phyloP scores from a whole-genome alignment of 2,329 filamentous ascomycete species.

The Cladosporium cucumerinum region DNA sequence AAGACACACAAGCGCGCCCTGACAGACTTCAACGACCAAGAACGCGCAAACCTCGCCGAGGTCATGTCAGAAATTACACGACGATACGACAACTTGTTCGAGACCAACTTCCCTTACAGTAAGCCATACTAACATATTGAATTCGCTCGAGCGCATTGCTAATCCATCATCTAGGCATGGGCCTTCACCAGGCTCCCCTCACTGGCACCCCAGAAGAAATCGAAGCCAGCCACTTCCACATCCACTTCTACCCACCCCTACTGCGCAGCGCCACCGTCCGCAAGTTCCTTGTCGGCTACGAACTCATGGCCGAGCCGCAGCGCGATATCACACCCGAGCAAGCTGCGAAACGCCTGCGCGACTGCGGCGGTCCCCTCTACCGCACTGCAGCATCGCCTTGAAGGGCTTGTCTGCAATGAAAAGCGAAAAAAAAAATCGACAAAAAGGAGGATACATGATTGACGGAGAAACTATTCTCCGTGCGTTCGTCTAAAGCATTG shows the following conservation, averaged over 20 bases:
- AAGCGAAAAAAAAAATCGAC: not conserved
- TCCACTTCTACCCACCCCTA: slow-evolving; percentile 96
- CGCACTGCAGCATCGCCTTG: slow-evolving; percentile 46
- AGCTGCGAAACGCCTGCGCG: slow-evolving; percentile 72
- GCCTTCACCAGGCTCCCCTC: slow-evolving; percentile 91
- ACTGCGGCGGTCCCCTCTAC: slow-evolving; percentile 79
- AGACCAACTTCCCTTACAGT: slow-evolving; percentile 95
- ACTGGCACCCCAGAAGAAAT: slow-evolving; percentile 77
- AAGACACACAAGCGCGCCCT: slow-evolving; percentile 81
- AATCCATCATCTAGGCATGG: slow-evolving; percentile 61
- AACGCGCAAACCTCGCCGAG: slow-evolving; percentile 74
- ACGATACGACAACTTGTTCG: slow-evolving; percentile 94
- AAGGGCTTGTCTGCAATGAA: not conserved
- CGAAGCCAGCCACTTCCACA: slow-evolving; percentile 84
- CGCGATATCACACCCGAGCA: slow-evolving; percentile 97
- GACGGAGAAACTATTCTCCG: not conserved
- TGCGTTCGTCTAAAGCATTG: not conserved
- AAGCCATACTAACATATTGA: slow-evolving; percentile 31
- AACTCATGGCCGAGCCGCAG: slow-evolving; percentile 96
- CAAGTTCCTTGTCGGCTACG: slow-evolving; percentile 96
- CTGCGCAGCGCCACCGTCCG: slow-evolving; percentile 88
- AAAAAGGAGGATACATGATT: not conserved
- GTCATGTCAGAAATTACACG: slow-evolving; percentile 83
- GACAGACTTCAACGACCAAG: slow-evolving; percentile 71
- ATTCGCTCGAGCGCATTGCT: slow-evolving; percentile 13